A percentile compares a stretch with the other conserved stretches of the same genome.
These are phyloP conservation scores for Picochlorum costavermella DNA, from an alignment of 139 green algal genomes.

Conservation along the genomic window DNA sequence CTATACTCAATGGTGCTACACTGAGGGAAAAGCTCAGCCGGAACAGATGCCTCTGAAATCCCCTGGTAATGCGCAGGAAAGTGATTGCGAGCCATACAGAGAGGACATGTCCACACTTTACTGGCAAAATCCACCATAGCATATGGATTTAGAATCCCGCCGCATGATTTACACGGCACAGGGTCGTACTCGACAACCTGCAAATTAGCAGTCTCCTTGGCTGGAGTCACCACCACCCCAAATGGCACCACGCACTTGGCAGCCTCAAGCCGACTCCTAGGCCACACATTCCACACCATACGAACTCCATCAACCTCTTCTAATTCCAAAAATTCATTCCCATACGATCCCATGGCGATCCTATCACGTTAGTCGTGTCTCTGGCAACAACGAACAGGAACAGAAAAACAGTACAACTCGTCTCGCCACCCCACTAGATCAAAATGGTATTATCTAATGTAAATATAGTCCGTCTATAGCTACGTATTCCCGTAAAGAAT, in stretches of 20 bases:
- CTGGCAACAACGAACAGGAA: no score
- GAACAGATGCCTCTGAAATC: slow-evolving; percentile 65
- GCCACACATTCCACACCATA: slow-evolving; percentile 95
- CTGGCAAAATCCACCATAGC: slow-evolving; percentile 78
- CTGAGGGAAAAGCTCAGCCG: slow-evolving; percentile 91
- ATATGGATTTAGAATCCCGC: slow-evolving; percentile 88
- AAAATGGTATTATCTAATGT: no score
- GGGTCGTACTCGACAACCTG: slow-evolving; percentile 90
- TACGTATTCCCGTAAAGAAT: no score
- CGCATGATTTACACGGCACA: slow-evolving; percentile 88
- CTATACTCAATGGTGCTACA: slow-evolving; percentile 97
- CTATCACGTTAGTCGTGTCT: background rate
- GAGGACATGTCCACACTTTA: slow-evolving; percentile 93
- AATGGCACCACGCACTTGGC: slow-evolving; percentile 96
- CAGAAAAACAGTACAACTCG: no score
- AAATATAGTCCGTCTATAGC: no score
- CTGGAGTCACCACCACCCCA: slow-evolving; percentile 81
- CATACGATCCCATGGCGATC: background rate
- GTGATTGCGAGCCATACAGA: slow-evolving; percentile 92
- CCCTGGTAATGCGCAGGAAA: slow-evolving; percentile 92
- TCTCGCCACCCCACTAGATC: no score
- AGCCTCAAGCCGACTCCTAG: slow-evolving; percentile 81
- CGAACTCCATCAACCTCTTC: slow-evolving; percentile 75
- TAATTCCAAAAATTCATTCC: slow-evolving; percentile 46
- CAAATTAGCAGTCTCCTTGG: slow-evolving; percentile 68